These are phyloP conservation scores for Xanthoparmelia taractica DNA, from an alignment of 495 filamentous ascomycete genomes.

Conservation along the genomic window DNA sequence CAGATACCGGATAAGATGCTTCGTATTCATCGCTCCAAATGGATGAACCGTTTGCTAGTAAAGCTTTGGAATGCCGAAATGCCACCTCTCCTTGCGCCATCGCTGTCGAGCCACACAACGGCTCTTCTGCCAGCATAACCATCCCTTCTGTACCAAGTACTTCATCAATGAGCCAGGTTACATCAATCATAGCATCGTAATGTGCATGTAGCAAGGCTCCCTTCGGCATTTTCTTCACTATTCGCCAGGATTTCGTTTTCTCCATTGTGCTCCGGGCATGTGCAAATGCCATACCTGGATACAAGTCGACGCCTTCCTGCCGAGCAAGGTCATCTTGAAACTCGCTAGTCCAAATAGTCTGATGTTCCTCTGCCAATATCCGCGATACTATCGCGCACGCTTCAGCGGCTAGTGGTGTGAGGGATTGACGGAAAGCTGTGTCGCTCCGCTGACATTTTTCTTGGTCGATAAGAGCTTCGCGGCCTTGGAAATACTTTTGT, in stretches of 20 bases:
- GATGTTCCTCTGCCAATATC: constrained; percentile 69
- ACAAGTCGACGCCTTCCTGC: constrained; percentile 42
- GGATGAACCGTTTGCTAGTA: constrained; percentile 21
- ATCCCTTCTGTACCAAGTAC: constrained; percentile 69
- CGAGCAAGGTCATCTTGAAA: constrained; percentile 57
- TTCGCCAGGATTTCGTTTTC: constrained; percentile 73
- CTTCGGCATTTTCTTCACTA: constrained; percentile 82
- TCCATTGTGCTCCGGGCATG: constrained; percentile 74
- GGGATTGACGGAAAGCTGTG: constrained; percentile 40
- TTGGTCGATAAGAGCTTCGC: constrained; percentile 67
- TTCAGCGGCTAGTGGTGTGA: constrained; percentile 64
- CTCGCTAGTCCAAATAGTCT: constrained; percentile 61
- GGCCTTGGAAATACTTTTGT: constrained; percentile 65
- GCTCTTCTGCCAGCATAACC: constrained; percentile 50
- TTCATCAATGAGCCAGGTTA: constrained; percentile 65
- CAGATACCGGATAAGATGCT: constrained; percentile 45
- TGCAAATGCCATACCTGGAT: constrained; percentile 84
- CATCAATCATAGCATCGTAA: constrained; percentile 81
- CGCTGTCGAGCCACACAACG: constrained; percentile 43
- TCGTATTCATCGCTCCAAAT: constrained; percentile 62
- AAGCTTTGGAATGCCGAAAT: constrained; percentile 47
- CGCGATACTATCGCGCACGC: constrained; percentile 70
- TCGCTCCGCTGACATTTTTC: constrained; percentile 76
- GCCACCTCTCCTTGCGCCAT: constrained; percentile 41
- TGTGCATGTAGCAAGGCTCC: constrained; percentile 84